Evolutionary conservation across 2,329 filamentous ascomycete species (phyloP).

Genomic region (Colletotrichum sp.): DNA sequence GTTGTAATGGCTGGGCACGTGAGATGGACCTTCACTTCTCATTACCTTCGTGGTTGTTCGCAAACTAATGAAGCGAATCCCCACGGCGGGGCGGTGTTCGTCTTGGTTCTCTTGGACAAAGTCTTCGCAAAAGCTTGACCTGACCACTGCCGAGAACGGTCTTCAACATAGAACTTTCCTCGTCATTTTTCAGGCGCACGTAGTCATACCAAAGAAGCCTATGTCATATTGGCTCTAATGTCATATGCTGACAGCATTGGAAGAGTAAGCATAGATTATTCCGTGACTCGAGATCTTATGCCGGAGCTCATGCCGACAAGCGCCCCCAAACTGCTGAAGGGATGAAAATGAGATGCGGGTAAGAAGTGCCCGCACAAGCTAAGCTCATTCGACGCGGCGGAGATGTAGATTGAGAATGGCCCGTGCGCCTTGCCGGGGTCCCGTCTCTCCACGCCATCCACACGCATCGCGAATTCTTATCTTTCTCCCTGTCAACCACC

Average conservation of each 20-base stretch:
- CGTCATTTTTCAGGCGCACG: neutral
- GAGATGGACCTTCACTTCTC: neutral
- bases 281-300: neutral
- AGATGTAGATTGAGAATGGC: constrained; percentile 1
- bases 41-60: rapidly evolving
- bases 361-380: neutral
- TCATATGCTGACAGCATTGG: neutral
- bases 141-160: neutral
- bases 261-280: neutral
- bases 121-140: constrained; percentile 17
- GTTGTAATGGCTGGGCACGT: rapidly evolving
- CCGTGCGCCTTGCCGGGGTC: neutral
- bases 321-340: neutral
- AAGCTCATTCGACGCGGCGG: neutral
- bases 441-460: constrained; percentile 17
- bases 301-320: neutral
- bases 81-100: neutral
- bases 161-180: rapidly evolving
- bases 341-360: neutral
- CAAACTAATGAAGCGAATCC: neutral
- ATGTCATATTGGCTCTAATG: rapidly evolving
- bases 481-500: constrained; percentile 10
- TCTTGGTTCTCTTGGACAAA: constrained; percentile 15
- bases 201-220: neutral
- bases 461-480: constrained; percentile 18